Percentiles rank a stretch among this genome's conserved stretches.
These are phyloP conservation scores for Chrysosporium keratinophilum DNA, from an alignment of 2,329 filamentous ascomycete species.

Conservation along the genomic window DNA sequence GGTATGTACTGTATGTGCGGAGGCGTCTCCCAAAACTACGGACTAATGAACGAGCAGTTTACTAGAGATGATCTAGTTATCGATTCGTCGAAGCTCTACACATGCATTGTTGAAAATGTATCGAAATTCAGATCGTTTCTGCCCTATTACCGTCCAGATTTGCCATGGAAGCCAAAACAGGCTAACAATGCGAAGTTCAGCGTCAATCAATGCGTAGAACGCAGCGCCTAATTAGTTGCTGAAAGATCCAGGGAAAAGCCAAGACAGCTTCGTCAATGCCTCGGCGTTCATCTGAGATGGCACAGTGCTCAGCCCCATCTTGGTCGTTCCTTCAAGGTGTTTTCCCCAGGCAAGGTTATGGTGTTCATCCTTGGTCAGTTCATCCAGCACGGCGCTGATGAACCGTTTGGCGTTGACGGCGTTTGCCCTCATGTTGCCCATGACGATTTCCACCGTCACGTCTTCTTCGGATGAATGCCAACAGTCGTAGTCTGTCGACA, in stretches of 20 bases:
- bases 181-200: too few species aligned
- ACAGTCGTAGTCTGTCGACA: constrained; percentile 99
- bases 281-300: constrained; percentile 61
- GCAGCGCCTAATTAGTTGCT: background rate
- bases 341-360: constrained; percentile 64
- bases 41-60: too few species aligned
- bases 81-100: too few species aligned
- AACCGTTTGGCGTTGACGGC: constrained; percentile 75
- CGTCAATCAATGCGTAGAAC: too few species aligned
- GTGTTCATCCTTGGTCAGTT: constrained; percentile 68
- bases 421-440: constrained; percentile 93
- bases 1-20: too few species aligned
- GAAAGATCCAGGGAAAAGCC: constrained; percentile 77
- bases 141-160: too few species aligned
- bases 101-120: too few species aligned
- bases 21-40: too few species aligned
- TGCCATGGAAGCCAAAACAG: too few species aligned
- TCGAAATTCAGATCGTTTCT: too few species aligned
- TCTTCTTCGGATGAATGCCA: constrained; percentile 66
- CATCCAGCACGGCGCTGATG: constrained; percentile 70
- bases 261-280: constrained; percentile 69
- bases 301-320: constrained; percentile 78
- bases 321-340: constrained; percentile 66
- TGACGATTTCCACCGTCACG: constrained; percentile 93
- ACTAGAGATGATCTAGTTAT: too few species aligned